Conservation (phyloP, 805 yeast genomes). For the Metschnikowia gelsemii region DNA sequence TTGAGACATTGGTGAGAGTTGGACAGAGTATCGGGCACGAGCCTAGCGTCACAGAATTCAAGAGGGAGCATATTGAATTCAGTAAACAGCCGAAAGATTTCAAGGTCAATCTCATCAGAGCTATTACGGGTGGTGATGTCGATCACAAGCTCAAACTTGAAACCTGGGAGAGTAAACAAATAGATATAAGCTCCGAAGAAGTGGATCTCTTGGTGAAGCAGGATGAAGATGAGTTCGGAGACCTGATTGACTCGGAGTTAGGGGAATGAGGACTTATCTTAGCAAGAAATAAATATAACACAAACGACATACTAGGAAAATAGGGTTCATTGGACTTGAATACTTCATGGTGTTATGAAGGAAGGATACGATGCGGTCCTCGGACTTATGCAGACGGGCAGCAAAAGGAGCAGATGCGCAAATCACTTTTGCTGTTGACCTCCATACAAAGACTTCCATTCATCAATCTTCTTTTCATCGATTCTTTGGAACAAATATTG, state of each 20-base stretch:
- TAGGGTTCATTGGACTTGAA: not conserved
- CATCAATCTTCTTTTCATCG: conserved; percentile 82
- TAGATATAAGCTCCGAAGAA: conserved; percentile 26
- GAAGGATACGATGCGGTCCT: too few relatives aligned
- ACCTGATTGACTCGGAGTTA: too few relatives aligned
- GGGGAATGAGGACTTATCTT: too few relatives aligned
- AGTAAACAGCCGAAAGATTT: conserved; percentile 46
- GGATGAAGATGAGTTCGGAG: conserved; percentile 16
- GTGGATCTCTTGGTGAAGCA: conserved; percentile 21
- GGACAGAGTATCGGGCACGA: conserved; percentile 92
- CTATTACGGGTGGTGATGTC: conserved; percentile 56
- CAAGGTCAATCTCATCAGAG: conserved; percentile 52
- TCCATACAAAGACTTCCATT: conserved; percentile 84
- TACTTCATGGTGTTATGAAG: not conserved
- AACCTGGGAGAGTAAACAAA: conserved; percentile 39
- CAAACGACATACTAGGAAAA: too few relatives aligned
- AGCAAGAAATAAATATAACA: not conserved
- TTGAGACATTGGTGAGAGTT: conserved; percentile 83
- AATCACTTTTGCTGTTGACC: conserved; percentile 54
- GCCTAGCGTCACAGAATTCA: conserved; percentile 47
- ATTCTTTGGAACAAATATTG: conserved; percentile 90
- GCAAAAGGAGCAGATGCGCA: too few relatives aligned
- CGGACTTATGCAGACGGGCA: too few relatives aligned
- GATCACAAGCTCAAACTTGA: conserved; percentile 30
- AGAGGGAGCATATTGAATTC: conserved; percentile 48